Percentiles rank a stretch among this genome's conserved stretches.
Conservation (phyloP, 495 filamentous ascomycete species). For the Podospora didyma region DNA sequence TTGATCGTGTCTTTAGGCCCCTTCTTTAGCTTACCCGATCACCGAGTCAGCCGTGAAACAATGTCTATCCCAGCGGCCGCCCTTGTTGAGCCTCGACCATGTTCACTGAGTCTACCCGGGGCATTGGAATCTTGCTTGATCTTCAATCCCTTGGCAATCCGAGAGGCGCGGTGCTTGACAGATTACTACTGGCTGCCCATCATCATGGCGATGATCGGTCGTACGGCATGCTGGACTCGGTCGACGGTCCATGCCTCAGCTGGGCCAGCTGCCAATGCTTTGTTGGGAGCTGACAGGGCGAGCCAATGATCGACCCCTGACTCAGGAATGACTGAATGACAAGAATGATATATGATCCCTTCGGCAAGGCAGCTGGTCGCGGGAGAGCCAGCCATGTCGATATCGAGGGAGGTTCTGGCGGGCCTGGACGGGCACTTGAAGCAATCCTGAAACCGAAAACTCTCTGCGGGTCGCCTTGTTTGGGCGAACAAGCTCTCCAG, state of each 20-base stretch:
- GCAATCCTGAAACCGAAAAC: conserved; percentile 30
- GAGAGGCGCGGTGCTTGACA: neutral
- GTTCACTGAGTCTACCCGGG: neutral
- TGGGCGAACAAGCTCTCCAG: conserved; percentile 16
- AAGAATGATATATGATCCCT: too few relatives aligned
- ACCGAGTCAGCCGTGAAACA: neutral
- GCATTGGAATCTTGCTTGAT: neutral
- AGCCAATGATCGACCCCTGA: too few relatives aligned
- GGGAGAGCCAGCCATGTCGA: too few relatives aligned
- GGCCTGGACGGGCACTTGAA: conserved; percentile 25
- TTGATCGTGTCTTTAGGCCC: too few relatives aligned
- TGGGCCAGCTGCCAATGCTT: too few relatives aligned
- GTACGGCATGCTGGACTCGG: too few relatives aligned
- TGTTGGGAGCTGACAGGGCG: too few relatives aligned
- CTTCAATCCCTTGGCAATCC: neutral
- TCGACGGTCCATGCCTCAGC: too few relatives aligned
- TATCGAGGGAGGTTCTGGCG: conserved; percentile 1
- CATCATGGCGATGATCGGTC: neutral
- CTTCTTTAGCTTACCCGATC: neutral
- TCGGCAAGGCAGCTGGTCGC: too few relatives aligned
- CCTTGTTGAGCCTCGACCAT: neutral
- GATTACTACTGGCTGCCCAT: too few relatives aligned
- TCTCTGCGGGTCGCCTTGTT: conserved; percentile 6
- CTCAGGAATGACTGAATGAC: too few relatives aligned
- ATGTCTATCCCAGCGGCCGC: neutral